Percentiles rank a stretch among this genome's conserved stretches.
phyloP scores from a whole-genome alignment of 106 monocot species.

The Dioscorea alata region DNA sequence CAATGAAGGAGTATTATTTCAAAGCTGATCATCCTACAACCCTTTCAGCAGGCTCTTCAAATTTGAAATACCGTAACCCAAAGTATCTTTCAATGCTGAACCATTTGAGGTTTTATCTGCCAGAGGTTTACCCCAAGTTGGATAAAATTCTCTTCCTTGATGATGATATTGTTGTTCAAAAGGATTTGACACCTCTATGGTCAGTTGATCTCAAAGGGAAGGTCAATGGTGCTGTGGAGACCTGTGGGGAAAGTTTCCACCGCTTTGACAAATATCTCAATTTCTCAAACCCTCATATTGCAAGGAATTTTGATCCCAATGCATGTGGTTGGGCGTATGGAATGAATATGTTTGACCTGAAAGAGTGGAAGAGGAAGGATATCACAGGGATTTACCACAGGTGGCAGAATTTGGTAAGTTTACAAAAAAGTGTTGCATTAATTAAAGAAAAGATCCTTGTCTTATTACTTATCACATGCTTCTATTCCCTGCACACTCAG shows the following conservation, averaged over 20 bases:
- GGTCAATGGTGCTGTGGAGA: conserved; percentile 65
- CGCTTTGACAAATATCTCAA: conserved; percentile 63
- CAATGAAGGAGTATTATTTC: conserved; percentile 68
- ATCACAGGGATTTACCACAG: conserved; percentile 61
- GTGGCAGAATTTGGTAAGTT: conserved; percentile 57
- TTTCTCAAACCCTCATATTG: conserved; percentile 56
- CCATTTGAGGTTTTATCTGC: conserved; percentile 67
- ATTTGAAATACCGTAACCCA: conserved; percentile 67
- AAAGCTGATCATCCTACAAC: conserved; percentile 47
- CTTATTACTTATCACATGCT: neutral
- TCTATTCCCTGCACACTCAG: neutral
- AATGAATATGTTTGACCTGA: conserved; percentile 61
- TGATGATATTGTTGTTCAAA: conserved; percentile 62
- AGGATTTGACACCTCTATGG: conserved; percentile 50
- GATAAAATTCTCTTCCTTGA: conserved; percentile 73
- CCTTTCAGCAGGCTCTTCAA: conserved; percentile 50
- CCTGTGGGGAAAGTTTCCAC: conserved; percentile 61
- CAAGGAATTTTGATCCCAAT: conserved; percentile 55
- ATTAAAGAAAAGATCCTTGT: neutral
- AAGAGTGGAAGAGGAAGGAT: conserved; percentile 60
- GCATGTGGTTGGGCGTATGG: conserved; percentile 68
- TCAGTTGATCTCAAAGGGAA: conserved; percentile 45
- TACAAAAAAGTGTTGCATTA: neutral
- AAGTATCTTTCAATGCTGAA: conserved; percentile 78
- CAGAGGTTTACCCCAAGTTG: conserved; percentile 67